Percentiles rank a stretch among this genome's conserved stretches.
These are phyloP conservation scores for Dactylonectria estremocensis DNA, from an alignment of 2,329 filamentous ascomycete species.

Conservation along the genomic window DNA sequence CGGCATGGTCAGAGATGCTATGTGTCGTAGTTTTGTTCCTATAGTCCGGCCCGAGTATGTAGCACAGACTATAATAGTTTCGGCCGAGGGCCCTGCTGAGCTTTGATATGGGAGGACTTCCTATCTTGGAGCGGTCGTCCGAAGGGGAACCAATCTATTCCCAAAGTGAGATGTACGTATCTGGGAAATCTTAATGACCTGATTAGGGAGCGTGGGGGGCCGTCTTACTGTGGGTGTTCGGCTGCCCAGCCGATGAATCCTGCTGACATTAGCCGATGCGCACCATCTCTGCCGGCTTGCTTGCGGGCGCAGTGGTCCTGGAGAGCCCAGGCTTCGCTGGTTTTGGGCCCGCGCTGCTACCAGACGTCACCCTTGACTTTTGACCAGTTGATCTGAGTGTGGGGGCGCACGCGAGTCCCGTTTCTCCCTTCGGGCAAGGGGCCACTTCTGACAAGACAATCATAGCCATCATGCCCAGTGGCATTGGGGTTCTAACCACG, in stretches of 20 bases:
- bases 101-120: constrained; percentile 36
- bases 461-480: constrained; percentile 15
- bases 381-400: constrained; percentile 26
- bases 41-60: constrained; percentile 3
- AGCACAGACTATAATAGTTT: constrained; percentile 8
- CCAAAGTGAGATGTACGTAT: constrained; percentile 30
- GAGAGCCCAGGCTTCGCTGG: constrained; percentile 15
- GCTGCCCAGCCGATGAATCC: constrained; percentile 41
- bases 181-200: constrained; percentile 36
- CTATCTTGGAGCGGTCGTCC: constrained; percentile 40
- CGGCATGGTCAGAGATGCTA: constrained; percentile 6
- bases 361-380: constrained; percentile 13
- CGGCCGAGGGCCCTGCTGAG: constrained; percentile 19
- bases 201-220: constrained; percentile 42
- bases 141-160: constrained; percentile 32
- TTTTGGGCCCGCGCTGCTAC: constrained; percentile 30
- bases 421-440: constrained; percentile 19
- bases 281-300: constrained; percentile 36
- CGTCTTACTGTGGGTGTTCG: constrained; percentile 28
- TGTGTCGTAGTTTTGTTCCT: not conserved
- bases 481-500: constrained; percentile 12
- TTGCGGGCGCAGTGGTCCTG: constrained; percentile 41
- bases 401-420: constrained; percentile 3
- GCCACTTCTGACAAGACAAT: constrained; percentile 5
- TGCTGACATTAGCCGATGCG: constrained; percentile 29